These are phyloP conservation scores for Lactifluus volemus DNA, from an alignment of 768 basidiomycete genomes.

Conservation along the genomic window DNA sequence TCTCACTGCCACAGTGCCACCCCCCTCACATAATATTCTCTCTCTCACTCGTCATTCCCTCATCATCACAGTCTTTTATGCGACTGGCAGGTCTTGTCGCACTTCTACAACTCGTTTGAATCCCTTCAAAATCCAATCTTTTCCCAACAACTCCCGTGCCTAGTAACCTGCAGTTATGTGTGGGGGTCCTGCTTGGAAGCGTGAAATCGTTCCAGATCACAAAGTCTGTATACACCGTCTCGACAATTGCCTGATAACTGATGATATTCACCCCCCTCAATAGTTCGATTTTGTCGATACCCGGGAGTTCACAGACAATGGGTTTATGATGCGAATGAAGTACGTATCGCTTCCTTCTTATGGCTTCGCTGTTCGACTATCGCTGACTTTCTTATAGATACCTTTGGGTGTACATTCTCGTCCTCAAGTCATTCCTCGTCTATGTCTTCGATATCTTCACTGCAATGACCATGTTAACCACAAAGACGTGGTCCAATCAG, in stretches of 20 bases:
- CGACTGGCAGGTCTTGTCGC: constrained; percentile 24
- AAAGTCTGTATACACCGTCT: constrained; percentile 49
- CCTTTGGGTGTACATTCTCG: constrained; percentile 84
- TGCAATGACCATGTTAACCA: constrained; percentile 91
- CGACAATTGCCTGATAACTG: background rate
- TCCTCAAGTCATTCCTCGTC: constrained; percentile 94
- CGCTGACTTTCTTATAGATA: constrained; percentile 45
- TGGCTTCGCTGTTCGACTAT: background rate
- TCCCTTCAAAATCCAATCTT: background rate
- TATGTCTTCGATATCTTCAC: constrained; percentile 98
- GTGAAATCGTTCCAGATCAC: constrained; percentile 95
- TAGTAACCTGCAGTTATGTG: constrained; percentile 38
- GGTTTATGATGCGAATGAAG: constrained; percentile 82
- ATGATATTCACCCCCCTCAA: background rate
- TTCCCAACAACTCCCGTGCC: constrained; percentile 17
- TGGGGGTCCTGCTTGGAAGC: constrained; percentile 86
- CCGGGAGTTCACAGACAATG: constrained; percentile 83
- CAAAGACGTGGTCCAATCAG: constrained; percentile 82
- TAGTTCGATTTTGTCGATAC: constrained; percentile 98
- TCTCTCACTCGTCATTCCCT: constrained; percentile 15
- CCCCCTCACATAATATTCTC: constrained; percentile 4
- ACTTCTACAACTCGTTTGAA: constrained; percentile 22
- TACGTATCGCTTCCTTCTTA: constrained; percentile 26
- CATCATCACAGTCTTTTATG: constrained; percentile 22
- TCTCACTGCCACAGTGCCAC: too few species aligned